Percentiles rank a stretch among this genome's conserved stretches.
Conservation (phyloP, 2,329 filamentous ascomycete genomes). For the Ophiostoma populinum region DNA sequence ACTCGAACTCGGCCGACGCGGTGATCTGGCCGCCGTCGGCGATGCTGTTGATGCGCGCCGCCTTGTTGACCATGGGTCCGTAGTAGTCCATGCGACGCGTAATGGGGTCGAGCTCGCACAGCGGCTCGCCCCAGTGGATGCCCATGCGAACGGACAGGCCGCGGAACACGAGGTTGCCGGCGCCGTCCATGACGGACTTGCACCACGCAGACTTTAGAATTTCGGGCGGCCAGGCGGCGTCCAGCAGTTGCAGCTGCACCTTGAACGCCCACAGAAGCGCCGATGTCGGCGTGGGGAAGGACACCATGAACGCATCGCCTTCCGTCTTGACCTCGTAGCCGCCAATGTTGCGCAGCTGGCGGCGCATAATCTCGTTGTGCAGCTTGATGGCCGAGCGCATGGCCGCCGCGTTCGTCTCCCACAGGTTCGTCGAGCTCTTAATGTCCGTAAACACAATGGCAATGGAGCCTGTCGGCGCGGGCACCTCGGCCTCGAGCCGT, state of each 20-base stretch:
- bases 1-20: constrained; percentile 92
- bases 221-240: constrained; percentile 85
- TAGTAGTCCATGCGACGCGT: constrained; percentile 99
- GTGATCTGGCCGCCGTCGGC: constrained; percentile 95
- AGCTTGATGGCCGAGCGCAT: constrained; percentile 96
- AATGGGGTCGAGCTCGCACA: constrained; percentile 89
- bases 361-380: constrained; percentile 92
- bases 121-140: constrained; percentile 85
- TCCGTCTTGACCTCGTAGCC: constrained; percentile 99
- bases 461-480: constrained; percentile 77
- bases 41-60: constrained; percentile 80
- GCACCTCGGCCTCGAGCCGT: constrained; percentile 75
- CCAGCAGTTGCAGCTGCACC: constrained; percentile 72
- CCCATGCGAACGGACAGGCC: constrained; percentile 95
- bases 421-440: constrained; percentile 90
- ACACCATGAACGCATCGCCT: constrained; percentile 99
- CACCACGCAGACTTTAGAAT: constrained; percentile 76
- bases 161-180: constrained; percentile 79
- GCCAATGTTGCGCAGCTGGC: constrained; percentile 81
- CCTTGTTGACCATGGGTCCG: constrained; percentile 96
- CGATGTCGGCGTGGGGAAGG: constrained; percentile 88
- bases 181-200: constrained; percentile 64
- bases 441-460: constrained; percentile 97
- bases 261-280: constrained; percentile 93
- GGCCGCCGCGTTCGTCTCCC: constrained; percentile 86